Base-by-base conservation (phyloP, 1,284 basidiomycete genomes). In the Volvariella surrecta region DNA sequence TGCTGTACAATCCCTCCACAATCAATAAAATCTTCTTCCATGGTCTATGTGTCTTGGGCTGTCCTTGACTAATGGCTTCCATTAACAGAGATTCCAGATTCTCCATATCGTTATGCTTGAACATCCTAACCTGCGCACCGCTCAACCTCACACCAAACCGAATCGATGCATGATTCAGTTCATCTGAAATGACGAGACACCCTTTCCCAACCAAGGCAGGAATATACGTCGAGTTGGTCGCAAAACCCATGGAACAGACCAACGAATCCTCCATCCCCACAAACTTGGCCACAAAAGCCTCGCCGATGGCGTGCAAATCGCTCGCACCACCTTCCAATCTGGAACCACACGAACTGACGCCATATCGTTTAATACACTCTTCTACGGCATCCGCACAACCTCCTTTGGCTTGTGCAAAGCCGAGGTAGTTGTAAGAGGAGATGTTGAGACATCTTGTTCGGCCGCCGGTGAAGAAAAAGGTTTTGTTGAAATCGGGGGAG, bases 341-440 rank as follows among this genome's bases (percentile, higher is more conserved):
- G 8, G 85, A 60, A 17, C 90, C 91, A 48, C 82, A 83, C 0
- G 82, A 71, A 10, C 82, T 79, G 28, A 96, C 67, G 32, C 94
- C 93, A 57, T 90, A 93, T 4, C 80, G 77, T 46, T 70, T 71
- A 56, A 96, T 77, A 9, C 71, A 67, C 52, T 87, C 83, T 57
- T 94, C 90, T 13, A 93, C 93, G 0, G 88, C 89, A 57, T 98
- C 94, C 1, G 95, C 89, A 57, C 93, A 97, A 8, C 88, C 89
- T 20, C 96, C 95, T 11, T 81, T 78, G 19, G 87, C 89, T 61
- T 97, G 92, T 1, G 95, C 95, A 58, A 99, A 99, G 3, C 96
- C 95, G 54, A 99, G 89, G 60, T 99, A 99, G 68, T 99, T 99
- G 74, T 99, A 99, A 3, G 93, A 97, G 7, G 92, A 95, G 53